phyloP scores from a whole-genome alignment of 257 asterid species.

The Nicotiana noctiflora region DNA sequence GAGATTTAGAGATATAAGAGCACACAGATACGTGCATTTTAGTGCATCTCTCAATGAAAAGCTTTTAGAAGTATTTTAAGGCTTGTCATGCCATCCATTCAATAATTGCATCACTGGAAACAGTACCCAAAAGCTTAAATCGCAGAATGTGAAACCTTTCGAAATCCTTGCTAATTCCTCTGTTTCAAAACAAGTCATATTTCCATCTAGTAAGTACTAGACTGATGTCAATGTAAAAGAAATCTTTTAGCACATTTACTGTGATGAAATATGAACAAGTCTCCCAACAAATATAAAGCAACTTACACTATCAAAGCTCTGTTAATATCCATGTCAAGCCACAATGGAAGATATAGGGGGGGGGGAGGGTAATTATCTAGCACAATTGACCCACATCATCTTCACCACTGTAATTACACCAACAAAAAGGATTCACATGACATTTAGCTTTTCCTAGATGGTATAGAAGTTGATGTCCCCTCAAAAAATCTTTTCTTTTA shows the following conservation, averaged over 20 bases:
- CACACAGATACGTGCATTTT: background rate
- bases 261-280: slow-evolving; percentile 2
- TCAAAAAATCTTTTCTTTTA: background rate
- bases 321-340: background rate
- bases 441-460: background rate
- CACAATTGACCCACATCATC: background rate
- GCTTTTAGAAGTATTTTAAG: background rate
- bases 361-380: background rate
- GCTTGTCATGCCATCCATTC: background rate
- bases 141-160: background rate
- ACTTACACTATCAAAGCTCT: background rate
- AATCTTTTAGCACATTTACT: background rate
- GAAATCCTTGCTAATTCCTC: background rate
- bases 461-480: background rate
- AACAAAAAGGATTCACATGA: background rate
- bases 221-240: background rate
- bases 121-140: background rate
- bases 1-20: background rate
- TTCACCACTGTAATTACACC: background rate
- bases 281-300: background rate
- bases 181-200: background rate
- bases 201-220: background rate
- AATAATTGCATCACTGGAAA: background rate
- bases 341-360: background rate
- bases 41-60: background rate